Conservation (phyloP, 352 stramenopile species). For the Pythium vanterpoolii region DNA sequence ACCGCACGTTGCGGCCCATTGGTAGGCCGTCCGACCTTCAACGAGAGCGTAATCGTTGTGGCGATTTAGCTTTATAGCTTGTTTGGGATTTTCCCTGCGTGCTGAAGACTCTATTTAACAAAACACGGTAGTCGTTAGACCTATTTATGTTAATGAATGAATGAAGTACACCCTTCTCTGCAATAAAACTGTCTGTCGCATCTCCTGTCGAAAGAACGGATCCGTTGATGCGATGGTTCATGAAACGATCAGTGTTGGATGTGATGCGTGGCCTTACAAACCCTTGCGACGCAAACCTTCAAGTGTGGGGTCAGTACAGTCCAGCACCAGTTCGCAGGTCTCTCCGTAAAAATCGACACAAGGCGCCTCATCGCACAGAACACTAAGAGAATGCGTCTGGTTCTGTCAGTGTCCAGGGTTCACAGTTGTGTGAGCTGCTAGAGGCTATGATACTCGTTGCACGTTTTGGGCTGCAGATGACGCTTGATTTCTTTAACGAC, state of each 20-base stretch:
- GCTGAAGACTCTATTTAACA: slow-evolving; percentile 12
- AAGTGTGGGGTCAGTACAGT: background rate
- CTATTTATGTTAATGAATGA: slow-evolving; percentile 4
- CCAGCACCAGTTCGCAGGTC: too few species aligned
- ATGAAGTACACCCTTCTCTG: background rate
- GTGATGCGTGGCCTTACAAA: too few species aligned
- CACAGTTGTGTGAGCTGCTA: too few species aligned
- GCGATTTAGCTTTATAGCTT: background rate
- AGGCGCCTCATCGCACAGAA: too few species aligned
- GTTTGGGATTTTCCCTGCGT: background rate
- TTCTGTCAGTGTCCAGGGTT: too few species aligned
- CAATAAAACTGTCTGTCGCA: background rate
- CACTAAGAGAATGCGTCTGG: too few species aligned
- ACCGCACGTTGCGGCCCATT: background rate
- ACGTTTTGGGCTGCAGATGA: too few species aligned
- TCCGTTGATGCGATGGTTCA: background rate
- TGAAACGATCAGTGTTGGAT: too few species aligned
- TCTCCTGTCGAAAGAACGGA: background rate
- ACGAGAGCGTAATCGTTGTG: background rate
- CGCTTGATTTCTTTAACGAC: too few species aligned
- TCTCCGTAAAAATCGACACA: too few species aligned
- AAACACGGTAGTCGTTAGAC: slow-evolving; percentile 9
- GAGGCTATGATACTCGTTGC: too few species aligned
- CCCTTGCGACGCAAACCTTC: background rate
- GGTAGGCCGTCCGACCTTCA: slow-evolving; percentile 7